phyloP scores from a whole-genome alignment of 495 filamentous ascomycete species.

The Podospora appendiculata region DNA sequence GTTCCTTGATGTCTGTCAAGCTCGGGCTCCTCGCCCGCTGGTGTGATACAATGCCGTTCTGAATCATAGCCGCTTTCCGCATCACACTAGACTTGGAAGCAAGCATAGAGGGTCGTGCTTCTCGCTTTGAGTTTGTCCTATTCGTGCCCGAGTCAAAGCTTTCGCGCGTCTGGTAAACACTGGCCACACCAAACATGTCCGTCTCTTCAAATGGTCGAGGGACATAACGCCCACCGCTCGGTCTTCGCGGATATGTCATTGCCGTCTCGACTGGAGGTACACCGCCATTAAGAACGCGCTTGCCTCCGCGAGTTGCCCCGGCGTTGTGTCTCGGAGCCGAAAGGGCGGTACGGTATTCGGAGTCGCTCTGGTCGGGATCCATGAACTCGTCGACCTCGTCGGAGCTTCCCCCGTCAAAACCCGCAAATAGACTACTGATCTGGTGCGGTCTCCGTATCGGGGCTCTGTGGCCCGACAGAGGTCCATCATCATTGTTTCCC shows the following conservation, averaged over 20 bases:
- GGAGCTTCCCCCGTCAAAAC: constrained; percentile 56
- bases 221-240: constrained; percentile 9
- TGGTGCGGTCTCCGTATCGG: constrained; percentile 61
- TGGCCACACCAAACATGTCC: constrained; percentile 20
- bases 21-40: constrained; percentile 70
- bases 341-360: constrained; percentile 55
- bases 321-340: constrained; percentile 49
- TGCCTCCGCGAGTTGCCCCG: constrained; percentile 22
- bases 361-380: constrained; percentile 56
- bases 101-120: constrained; percentile 21
- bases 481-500: constrained; percentile 78
- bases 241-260: no score
- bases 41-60: constrained; percentile 68
- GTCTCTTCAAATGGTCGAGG: constrained; percentile 15
- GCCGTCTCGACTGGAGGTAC: no score
- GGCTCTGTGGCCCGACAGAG: constrained; percentile 53
- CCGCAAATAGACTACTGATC: constrained; percentile 79
- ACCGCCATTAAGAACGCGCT: constrained; percentile 11
- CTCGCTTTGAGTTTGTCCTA: constrained; percentile 23
- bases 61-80: constrained; percentile 61
- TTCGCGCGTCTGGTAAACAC: constrained; percentile 15
- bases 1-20: constrained; percentile 52
- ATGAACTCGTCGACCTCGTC: constrained; percentile 51
- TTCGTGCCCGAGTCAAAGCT: constrained; percentile 20
- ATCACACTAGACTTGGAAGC: constrained; percentile 36